phyloP scores from a whole-genome alignment of 441 rosid genomes.

The Raphanus hybrid region DNA sequence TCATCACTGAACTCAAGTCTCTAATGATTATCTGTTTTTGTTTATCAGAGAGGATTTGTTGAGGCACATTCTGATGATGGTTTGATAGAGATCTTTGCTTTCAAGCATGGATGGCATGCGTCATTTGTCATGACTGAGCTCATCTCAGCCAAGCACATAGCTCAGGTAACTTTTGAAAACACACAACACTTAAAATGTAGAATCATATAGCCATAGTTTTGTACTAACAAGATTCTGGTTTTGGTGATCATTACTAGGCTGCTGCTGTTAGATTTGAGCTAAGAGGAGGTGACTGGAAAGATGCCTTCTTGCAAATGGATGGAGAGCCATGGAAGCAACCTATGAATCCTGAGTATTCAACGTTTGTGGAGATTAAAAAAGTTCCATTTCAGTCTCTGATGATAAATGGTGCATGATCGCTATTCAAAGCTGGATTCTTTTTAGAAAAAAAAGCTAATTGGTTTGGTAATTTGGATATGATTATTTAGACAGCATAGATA shows the following conservation, averaged over 20 bases:
- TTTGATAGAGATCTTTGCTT: slow-evolving; percentile 88
- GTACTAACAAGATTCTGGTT: too few species aligned
- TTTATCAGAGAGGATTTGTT: too few species aligned
- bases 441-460: too few species aligned
- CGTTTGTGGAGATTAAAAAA: slow-evolving; percentile 71
- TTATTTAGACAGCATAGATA: too few species aligned
- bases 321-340: slow-evolving; percentile 99
- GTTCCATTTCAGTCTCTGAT: too few species aligned
- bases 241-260: too few species aligned
- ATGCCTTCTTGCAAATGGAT: slow-evolving; percentile 95
- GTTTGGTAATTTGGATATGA: too few species aligned
- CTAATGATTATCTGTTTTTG: not conserved
- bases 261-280: slow-evolving; percentile 69
- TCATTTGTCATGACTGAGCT: slow-evolving; percentile 98
- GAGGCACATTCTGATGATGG: slow-evolving; percentile 47
- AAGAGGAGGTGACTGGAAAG: slow-evolving; percentile 92
- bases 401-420: too few species aligned
- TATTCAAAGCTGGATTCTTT: too few species aligned
- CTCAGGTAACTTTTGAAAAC: slow-evolving; percentile 64
- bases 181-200: too few species aligned
- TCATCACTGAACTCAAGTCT: not conserved
- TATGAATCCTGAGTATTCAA: slow-evolving; percentile 67
- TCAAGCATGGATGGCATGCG: slow-evolving; percentile 99
- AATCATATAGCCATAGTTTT: not conserved
- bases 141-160: slow-evolving; percentile 95